Evolutionary conservation across 257 asterid species (phyloP).

Genomic region (Cruciata laevipes): DNA sequence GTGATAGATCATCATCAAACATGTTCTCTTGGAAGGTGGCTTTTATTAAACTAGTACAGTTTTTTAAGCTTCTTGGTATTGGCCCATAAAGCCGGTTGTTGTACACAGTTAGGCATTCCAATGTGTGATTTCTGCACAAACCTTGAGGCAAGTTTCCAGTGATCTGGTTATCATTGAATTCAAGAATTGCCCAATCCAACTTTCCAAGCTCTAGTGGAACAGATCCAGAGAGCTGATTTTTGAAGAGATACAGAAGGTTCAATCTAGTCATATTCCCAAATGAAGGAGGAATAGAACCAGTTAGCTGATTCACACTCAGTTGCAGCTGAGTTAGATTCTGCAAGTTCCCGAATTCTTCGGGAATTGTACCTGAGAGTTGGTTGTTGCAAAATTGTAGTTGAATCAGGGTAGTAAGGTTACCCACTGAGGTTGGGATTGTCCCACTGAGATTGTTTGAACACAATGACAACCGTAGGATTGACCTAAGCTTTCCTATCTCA

Average conservation of each 20-base stretch:
- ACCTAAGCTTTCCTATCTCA: constrained; percentile 11
- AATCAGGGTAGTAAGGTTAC: not conserved
- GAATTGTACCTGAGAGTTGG: constrained; percentile 16
- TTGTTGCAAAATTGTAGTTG: not conserved
- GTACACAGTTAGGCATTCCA: constrained; percentile 11
- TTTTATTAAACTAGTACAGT: constrained; percentile 28
- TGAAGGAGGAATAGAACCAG: constrained; percentile 17
- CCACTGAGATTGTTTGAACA: constrained; percentile 6
- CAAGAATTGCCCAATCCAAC: constrained; percentile 3
- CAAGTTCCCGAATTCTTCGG: constrained; percentile 19
- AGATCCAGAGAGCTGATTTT: constrained; percentile 17
- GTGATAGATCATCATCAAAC: constrained; percentile 24
- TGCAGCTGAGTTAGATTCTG: not conserved
- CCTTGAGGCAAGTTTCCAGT: constrained; percentile 32
- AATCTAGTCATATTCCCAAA: constrained; percentile 9
- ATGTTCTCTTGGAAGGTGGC: constrained; percentile 23
- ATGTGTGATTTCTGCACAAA: constrained; percentile 20
- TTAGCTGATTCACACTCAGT: constrained; percentile 6
- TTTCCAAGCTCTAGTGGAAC: constrained; percentile 18
- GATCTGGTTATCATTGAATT: constrained; percentile 17
- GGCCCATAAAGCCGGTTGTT: constrained; percentile 24
- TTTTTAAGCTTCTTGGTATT: constrained; percentile 31
- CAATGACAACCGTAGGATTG: constrained; percentile 1
- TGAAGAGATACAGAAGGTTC: not conserved
- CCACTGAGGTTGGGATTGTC: not conserved